Evolutionary conservation across 768 basidiomycete species (phyloP), one percentile per base, ranked within the genome.

Genomic region (Boletus insuetus): DNA sequence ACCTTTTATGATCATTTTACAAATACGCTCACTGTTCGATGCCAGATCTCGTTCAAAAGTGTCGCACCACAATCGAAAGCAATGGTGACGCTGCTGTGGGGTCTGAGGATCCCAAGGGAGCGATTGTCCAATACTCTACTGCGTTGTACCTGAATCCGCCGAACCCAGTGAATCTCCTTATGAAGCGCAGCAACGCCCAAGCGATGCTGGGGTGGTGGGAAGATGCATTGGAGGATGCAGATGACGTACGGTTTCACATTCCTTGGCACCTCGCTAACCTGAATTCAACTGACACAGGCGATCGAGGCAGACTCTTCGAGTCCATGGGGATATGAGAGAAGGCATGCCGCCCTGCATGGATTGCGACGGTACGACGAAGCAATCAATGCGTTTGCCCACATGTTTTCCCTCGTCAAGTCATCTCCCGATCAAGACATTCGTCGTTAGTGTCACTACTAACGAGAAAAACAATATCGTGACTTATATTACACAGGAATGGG

Each of bases 181-280:
- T 61, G 3, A 42, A 58, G 29, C 55, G 55, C 24, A 58, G 60
- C 46, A 51, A 14, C 24, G 13, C 14, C 34, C 4, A 22, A 16
- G 20, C 20, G 24, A 38, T 4, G n/a, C 24, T 12, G 47, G 48
- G 16, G 58, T 58, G 8, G 12, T 44, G 2, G 10, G 59, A 14
- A 12, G 17, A 55, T 17, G 54, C 59, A 3, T 20, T 65, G 40
- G 32, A 38, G 4, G 59, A 64, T 16, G 60, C 63, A 16, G 45
- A 64, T 20, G 19, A 52, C 32, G 63, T 56, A 50, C 12, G 16
- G 3, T 1, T 31, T 54, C 3, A 16, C 35, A 12, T n/a, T 2
- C 14, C 2, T 20, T 1, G 3, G 1, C 24, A 1, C 22, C 19
- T 19, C 13, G 13, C 3, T 2, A 1, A 10, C 3, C 31, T 41